These are phyloP conservation scores for Gypsophila paniculata DNA, from an alignment of 179 eudicot species.

Conservation along the genomic window DNA sequence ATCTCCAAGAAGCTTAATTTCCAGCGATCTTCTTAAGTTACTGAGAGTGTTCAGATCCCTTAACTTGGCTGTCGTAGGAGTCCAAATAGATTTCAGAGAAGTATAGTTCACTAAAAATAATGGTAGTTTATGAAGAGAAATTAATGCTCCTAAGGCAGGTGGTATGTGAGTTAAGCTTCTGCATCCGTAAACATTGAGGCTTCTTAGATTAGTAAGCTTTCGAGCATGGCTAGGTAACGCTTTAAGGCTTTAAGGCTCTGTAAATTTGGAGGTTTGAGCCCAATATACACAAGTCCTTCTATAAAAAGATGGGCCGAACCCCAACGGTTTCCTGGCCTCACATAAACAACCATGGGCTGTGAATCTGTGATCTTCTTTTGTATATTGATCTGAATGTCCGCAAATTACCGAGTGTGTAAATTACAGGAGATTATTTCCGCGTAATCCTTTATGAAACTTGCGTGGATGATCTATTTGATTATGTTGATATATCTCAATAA, in stretches of 20 bases:
- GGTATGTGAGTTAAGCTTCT: constrained; percentile 17
- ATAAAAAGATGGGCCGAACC: neutral
- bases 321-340: neutral
- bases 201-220: constrained; percentile 15
- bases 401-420: too few relatives aligned
- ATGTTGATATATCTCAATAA: too few relatives aligned
- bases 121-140: constrained; percentile 20
- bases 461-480: neutral
- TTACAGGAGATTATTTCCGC: neutral
- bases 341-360: neutral
- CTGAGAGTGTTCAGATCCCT: constrained; percentile 9
- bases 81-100: too few relatives aligned
- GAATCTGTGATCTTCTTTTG: too few relatives aligned
- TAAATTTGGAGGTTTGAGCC: constrained; percentile 20
- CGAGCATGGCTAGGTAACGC: constrained; percentile 7
- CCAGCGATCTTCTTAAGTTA: constrained; percentile 12
- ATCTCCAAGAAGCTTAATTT: constrained; percentile 8
- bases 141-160: constrained; percentile 11
- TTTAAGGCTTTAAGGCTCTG: constrained; percentile 19
- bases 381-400: too few relatives aligned
- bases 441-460: neutral
- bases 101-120: constrained; percentile 12
- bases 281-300: neutral
- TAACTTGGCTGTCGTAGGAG: neutral
- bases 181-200: constrained; percentile 21